phyloP scores from a whole-genome alignment of 331 rosid species.

The Pyracantha coccinea region DNA sequence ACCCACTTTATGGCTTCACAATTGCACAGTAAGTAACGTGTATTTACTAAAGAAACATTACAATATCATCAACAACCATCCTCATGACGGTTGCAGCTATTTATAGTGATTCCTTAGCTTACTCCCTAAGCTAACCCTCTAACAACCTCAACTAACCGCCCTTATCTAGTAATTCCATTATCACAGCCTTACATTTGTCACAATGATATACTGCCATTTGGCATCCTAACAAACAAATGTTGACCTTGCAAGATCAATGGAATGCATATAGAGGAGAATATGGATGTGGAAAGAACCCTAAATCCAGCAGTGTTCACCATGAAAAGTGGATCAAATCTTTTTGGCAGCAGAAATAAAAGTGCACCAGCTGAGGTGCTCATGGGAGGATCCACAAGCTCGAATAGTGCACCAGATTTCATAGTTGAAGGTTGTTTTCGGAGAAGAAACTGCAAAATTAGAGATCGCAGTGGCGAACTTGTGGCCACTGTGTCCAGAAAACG shows the following conservation, averaged over 20 bases:
- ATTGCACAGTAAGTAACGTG: too few species aligned
- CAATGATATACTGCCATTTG: too few species aligned
- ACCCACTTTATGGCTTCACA: too few species aligned
- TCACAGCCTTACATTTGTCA: too few species aligned
- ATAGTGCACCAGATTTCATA: slow-evolving; percentile 23
- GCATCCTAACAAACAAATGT: slow-evolving; percentile 8
- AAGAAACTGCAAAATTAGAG: slow-evolving; percentile 30
- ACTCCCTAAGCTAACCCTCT: too few species aligned
- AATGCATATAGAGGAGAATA: slow-evolving; percentile 37
- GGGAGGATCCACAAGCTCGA: background rate
- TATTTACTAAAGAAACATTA: too few species aligned
- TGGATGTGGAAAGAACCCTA: slow-evolving; percentile 7
- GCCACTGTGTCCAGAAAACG: slow-evolving; percentile 39
- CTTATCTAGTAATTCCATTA: too few species aligned
- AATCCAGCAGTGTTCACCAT: slow-evolving; percentile 30
- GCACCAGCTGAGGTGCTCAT: slow-evolving; percentile 26
- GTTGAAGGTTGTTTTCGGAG: slow-evolving; percentile 36
- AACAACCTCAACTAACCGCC: too few species aligned
- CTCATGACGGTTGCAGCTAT: too few species aligned
- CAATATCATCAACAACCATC: too few species aligned
- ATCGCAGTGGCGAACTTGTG: slow-evolving; percentile 18
- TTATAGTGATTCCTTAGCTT: too few species aligned
- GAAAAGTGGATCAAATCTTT: slow-evolving; percentile 26
- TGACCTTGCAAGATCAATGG: slow-evolving; percentile 36
- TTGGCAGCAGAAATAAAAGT: slow-evolving; percentile 1